Evolutionary conservation across 2,329 filamentous ascomycete genomes (phyloP).

Genomic region (Botrytis paeoniae): DNA sequence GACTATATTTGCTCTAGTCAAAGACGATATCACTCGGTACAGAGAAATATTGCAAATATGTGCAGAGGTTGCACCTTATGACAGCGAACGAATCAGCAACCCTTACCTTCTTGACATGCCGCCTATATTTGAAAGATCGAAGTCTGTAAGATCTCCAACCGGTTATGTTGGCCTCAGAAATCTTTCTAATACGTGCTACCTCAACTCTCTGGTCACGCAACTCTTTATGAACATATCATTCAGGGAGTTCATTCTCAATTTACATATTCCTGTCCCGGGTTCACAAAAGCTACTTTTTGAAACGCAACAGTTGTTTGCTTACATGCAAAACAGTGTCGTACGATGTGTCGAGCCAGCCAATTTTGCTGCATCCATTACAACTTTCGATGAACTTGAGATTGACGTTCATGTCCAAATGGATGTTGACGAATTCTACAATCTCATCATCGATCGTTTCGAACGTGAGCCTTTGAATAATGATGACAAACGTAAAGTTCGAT

Average conservation of each 20-base stretch:
- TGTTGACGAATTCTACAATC: conserved; percentile 95
- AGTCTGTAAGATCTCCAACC: conserved; percentile 68
- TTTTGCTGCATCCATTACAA: conserved; percentile 74
- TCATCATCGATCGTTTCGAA: conserved; percentile 90
- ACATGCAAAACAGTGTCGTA: conserved; percentile 78
- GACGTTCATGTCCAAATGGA: conserved; percentile 94
- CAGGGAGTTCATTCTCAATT: conserved; percentile 74
- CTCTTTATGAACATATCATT: conserved; percentile 94
- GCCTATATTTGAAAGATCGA: conserved; percentile 61
- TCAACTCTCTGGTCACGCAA: conserved; percentile 92
- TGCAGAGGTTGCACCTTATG: conserved; percentile 50
- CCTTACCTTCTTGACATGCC: conserved; percentile 60
- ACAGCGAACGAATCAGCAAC: conserved; percentile 41
- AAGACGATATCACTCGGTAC: conserved; percentile 50
- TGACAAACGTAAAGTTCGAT: conserved; percentile 71
- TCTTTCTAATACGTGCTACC: conserved; percentile 92
- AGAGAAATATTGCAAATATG: conserved; percentile 51
- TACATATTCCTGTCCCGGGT: conserved; percentile 51
- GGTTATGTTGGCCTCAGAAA: conserved; percentile 91
- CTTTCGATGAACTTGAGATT: conserved; percentile 77
- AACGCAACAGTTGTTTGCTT: conserved; percentile 77
- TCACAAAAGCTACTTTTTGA: conserved; percentile 69
- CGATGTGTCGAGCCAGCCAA: conserved; percentile 70
- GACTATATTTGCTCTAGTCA: conserved; percentile 56
- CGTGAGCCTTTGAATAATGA: conserved; percentile 66